These are phyloP conservation scores for Helicostylum pulchrum DNA, from an alignment of 192 early-diverging fungal species.

Conservation along the genomic window DNA sequence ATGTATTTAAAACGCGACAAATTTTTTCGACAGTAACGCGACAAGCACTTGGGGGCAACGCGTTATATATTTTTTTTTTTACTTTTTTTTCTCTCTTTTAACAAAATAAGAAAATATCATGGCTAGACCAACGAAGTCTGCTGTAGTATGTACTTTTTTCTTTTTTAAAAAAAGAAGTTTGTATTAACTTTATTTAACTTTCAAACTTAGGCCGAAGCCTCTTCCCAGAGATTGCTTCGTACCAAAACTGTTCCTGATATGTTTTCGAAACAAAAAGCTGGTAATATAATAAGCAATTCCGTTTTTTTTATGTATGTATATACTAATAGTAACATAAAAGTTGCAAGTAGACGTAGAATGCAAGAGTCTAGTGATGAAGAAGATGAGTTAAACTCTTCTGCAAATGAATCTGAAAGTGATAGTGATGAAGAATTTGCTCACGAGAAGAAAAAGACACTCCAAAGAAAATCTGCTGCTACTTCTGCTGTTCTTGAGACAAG, in stretches of 20 bases:
- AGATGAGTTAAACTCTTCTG: constrained; percentile 32
- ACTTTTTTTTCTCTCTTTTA: too few species aligned
- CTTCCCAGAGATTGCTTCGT: background rate
- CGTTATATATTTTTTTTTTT: too few species aligned
- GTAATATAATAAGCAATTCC: constrained; percentile 1
- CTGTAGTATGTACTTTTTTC: background rate
- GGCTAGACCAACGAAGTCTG: background rate
- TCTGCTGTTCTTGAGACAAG: background rate
- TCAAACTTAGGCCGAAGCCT: background rate
- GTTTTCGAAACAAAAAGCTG: constrained; percentile 5
- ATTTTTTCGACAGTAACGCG: too few species aligned
- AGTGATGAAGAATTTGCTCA: constrained; percentile 6
- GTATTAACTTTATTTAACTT: background rate
- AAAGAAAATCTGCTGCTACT: constrained; percentile 3
- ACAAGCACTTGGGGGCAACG: too few species aligned
- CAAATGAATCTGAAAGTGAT: constrained; percentile 25
- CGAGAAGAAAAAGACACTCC: background rate
- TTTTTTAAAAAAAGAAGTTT: background rate
- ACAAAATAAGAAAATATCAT: background rate
- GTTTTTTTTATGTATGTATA: background rate
- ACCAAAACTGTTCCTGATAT: constrained; percentile 19
- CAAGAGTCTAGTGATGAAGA: constrained; percentile 14
- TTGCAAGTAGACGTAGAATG: background rate
- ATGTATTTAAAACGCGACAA: too few species aligned
- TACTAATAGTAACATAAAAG: too few species aligned